phyloP scores from a whole-genome alignment of 2,329 filamentous ascomycete genomes.

The Thielaviopsis euricoi region DNA sequence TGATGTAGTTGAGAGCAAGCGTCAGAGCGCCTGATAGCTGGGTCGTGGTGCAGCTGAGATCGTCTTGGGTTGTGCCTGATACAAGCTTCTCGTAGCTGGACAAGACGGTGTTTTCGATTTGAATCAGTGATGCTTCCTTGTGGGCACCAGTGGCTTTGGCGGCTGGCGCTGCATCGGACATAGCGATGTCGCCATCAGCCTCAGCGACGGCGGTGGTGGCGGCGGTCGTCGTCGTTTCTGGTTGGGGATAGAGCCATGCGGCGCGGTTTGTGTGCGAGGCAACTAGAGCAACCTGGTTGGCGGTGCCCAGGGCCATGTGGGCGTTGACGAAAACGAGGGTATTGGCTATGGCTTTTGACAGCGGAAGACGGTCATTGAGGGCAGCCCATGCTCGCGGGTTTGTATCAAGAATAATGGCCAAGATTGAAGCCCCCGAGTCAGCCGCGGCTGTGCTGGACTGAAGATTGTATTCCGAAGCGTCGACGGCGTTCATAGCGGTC shows the following conservation, averaged over 20 bases:
- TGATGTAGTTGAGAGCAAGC: constrained; percentile 76
- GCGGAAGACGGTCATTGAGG: constrained; percentile 54
- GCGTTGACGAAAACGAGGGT: constrained; percentile 94
- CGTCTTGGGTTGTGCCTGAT: constrained; percentile 43
- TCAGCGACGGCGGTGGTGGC: constrained; percentile 6
- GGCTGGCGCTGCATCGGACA: constrained; percentile 30
- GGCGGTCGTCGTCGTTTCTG: constrained; percentile 17
- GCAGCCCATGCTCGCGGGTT: constrained; percentile 90
- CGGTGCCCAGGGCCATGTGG: constrained; percentile 83
- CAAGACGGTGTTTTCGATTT: constrained; percentile 69
- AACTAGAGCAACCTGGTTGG: constrained; percentile 82
- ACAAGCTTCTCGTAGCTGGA: constrained; percentile 60
- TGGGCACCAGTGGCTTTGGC: constrained; percentile 42
- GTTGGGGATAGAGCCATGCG: constrained; percentile 69
- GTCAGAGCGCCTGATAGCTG: constrained; percentile 85
- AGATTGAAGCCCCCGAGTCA: constrained; percentile 53
- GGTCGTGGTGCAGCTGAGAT: constrained; percentile 61
- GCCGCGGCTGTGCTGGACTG: constrained; percentile 24
- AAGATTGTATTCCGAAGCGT: constrained; percentile 41
- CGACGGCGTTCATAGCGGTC: constrained; percentile 32
- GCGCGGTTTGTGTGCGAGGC: constrained; percentile 78
- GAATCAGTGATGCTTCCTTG: constrained; percentile 84
- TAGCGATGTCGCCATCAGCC: constrained; percentile 37
- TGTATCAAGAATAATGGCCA: constrained; percentile 85
- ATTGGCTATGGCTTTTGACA: constrained; percentile 71